Percentiles rank a stretch among this genome's conserved stretches.
These are phyloP conservation scores for Botrytis fragariae DNA, from an alignment of 2,329 filamentous ascomycete genomes.

Conservation along the genomic window DNA sequence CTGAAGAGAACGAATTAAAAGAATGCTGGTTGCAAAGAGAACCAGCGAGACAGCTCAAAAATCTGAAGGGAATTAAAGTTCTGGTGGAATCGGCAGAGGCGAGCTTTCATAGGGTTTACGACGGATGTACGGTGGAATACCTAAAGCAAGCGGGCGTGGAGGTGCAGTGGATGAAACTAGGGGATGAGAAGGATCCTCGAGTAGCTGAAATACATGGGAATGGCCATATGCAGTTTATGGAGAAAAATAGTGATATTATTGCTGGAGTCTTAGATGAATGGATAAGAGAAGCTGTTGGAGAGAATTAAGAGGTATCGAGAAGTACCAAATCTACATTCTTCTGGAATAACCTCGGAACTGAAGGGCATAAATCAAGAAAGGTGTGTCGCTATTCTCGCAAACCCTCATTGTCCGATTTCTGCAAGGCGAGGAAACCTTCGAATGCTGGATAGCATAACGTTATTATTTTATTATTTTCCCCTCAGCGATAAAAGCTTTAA, in stretches of 20 bases:
- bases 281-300: conserved; percentile 24
- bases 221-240: conserved; percentile 50
- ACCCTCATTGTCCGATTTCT: neutral
- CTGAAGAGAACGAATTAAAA: conserved; percentile 11
- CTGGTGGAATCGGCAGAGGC: conserved; percentile 45
- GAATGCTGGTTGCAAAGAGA: conserved; percentile 40
- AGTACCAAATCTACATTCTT: neutral
- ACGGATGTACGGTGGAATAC: conserved; percentile 44
- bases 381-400: neutral
- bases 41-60: conserved; percentile 39
- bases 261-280: conserved; percentile 36
- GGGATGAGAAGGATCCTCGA: conserved; percentile 27
- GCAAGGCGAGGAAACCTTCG: neutral
- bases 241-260: conserved; percentile 47
- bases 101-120: conserved; percentile 48
- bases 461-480: neutral
- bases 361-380: neutral
- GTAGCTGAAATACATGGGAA: conserved; percentile 44
- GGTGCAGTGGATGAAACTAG: conserved; percentile 41
- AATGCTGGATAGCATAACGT: neutral
- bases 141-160: conserved; percentile 45
- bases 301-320: neutral
- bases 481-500: neutral
- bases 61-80: conserved; percentile 40
- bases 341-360: neutral